phyloP scores from a whole-genome alignment of 176 grass and related monocot species.

The Ensete ventricosum region DNA sequence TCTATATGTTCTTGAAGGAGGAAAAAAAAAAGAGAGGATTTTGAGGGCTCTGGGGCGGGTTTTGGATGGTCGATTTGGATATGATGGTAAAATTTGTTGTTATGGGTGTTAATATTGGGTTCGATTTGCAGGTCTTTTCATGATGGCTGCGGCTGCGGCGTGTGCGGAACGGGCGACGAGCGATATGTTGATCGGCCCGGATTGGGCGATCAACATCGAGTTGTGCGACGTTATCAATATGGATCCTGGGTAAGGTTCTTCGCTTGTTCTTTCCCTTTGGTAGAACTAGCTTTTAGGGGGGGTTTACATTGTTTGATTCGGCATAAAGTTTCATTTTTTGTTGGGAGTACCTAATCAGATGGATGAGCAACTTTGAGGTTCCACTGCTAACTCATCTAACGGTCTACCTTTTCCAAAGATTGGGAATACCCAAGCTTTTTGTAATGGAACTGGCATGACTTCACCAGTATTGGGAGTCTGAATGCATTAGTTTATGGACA shows the following conservation, averaged over 20 bases:
- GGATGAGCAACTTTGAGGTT: no score
- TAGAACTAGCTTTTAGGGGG: not conserved
- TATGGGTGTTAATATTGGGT: not conserved
- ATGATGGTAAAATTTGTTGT: conserved; percentile 19
- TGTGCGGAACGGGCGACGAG: conserved; percentile 80
- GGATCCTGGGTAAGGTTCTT: conserved; percentile 57
- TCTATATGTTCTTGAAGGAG: no score
- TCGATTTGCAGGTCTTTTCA: not conserved
- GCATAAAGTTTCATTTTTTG: not conserved
- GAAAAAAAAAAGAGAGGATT: not conserved
- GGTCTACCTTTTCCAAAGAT: no score
- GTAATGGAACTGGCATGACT: no score
- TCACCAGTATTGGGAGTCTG: no score
- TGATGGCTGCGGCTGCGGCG: conserved; percentile 35
- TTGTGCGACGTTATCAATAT: conserved; percentile 96
- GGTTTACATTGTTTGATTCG: conserved; percentile 1
- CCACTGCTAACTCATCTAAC: no score
- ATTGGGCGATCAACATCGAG: conserved; percentile 90
- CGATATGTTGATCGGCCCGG: conserved; percentile 84
- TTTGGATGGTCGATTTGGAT: conserved; percentile 2
- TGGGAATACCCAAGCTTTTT: no score
- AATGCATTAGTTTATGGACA: no score
- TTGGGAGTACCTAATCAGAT: not conserved
- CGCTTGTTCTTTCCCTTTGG: not conserved
- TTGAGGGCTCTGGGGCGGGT: not conserved